Evolutionary conservation across 2,329 filamentous ascomycete species (phyloP).

Genomic region (Ophiostoma sp.): DNA sequence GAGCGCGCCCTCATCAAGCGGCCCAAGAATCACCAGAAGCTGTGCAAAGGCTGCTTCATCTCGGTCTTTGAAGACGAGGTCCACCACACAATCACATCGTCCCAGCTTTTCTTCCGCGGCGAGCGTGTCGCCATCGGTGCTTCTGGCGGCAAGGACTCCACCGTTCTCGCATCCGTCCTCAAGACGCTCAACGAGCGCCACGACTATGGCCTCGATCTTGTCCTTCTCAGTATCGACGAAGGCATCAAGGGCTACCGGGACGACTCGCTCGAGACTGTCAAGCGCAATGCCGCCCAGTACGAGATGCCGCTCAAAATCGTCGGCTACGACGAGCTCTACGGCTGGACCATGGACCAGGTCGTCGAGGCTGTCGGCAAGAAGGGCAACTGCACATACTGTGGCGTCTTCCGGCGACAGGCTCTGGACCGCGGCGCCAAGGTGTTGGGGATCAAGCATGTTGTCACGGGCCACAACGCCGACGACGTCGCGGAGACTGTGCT

Average conservation of each 20-base stretch:
- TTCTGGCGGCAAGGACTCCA: slow-evolving; percentile 95
- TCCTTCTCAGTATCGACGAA: slow-evolving; percentile 89
- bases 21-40: slow-evolving; percentile 89
- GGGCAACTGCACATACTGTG: slow-evolving; percentile 98
- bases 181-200: slow-evolving; percentile 91
- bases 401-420: slow-evolving; percentile 90
- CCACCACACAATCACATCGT: slow-evolving; percentile 82
- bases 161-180: slow-evolving; percentile 86
- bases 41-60: slow-evolving; percentile 88
- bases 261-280: slow-evolving; percentile 92
- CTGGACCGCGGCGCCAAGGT: slow-evolving; percentile 86
- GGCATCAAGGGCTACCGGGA: slow-evolving; percentile 96
- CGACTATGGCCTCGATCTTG: slow-evolving; percentile 76
- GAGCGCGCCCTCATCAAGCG: slow-evolving; percentile 83
- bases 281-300: slow-evolving; percentile 86
- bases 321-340: slow-evolving; percentile 88
- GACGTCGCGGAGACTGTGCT: slow-evolving; percentile 95
- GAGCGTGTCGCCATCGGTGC: slow-evolving; percentile 92
- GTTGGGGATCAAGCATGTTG: slow-evolving; percentile 83
- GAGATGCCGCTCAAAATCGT: slow-evolving; percentile 87
- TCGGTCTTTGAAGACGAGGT: slow-evolving; percentile 84
- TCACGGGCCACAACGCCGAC: slow-evolving; percentile 96
- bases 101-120: slow-evolving; percentile 72
- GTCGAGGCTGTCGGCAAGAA: slow-evolving; percentile 96
- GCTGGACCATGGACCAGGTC: slow-evolving; percentile 99